Conservation (phyloP, 192 early-diverging fungal species). For the Dissophora ornata region DNA sequence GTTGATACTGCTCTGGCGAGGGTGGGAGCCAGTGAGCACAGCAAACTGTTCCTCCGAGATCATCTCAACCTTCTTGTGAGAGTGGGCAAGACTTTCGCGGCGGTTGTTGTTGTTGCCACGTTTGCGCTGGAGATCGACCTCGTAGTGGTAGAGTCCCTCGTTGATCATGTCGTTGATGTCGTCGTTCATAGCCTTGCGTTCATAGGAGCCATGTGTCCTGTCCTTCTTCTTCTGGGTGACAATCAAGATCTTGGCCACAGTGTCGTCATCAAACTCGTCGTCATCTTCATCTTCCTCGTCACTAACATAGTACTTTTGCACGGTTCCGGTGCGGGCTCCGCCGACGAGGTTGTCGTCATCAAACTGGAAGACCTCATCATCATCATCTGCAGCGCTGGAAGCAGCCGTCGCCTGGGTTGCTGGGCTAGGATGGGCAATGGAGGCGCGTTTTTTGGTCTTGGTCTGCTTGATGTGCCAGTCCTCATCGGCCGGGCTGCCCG, state of each 20-base stretch:
- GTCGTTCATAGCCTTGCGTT: slow-evolving; percentile 80
- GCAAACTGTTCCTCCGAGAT: slow-evolving; percentile 70
- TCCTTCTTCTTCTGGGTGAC: slow-evolving; percentile 87
- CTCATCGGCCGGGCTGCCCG: slow-evolving; percentile 10
- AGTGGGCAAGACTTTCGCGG: slow-evolving; percentile 39
- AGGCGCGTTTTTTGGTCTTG: slow-evolving; percentile 41
- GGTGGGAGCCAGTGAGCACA: slow-evolving; percentile 57
- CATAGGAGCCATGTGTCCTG: slow-evolving; percentile 78
- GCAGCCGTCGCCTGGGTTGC: slow-evolving; percentile 2
- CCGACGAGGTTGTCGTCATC: slow-evolving; percentile 81
- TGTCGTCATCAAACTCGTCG: slow-evolving; percentile 92
- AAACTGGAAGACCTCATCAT: slow-evolving; percentile 84
- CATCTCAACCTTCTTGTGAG: slow-evolving; percentile 69
- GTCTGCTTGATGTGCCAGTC: slow-evolving; percentile 48
- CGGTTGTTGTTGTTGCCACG: slow-evolving; percentile 57
- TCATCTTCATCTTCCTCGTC: slow-evolving; percentile 80
- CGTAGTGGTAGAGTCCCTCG: slow-evolving; percentile 94
- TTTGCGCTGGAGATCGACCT: slow-evolving; percentile 73
- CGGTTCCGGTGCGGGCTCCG: slow-evolving; percentile 55
- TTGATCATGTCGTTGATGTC: slow-evolving; percentile 94
- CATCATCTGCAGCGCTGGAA: slow-evolving; percentile 50
- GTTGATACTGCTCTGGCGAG: slow-evolving; percentile 27
- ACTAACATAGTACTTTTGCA: slow-evolving; percentile 65
- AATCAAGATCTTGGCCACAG: slow-evolving; percentile 88
- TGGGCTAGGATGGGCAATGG: slow-evolving; percentile 20